Base-by-base conservation (phyloP, 768 basidiomycete species). In the Tylopilus balloui region DNA sequence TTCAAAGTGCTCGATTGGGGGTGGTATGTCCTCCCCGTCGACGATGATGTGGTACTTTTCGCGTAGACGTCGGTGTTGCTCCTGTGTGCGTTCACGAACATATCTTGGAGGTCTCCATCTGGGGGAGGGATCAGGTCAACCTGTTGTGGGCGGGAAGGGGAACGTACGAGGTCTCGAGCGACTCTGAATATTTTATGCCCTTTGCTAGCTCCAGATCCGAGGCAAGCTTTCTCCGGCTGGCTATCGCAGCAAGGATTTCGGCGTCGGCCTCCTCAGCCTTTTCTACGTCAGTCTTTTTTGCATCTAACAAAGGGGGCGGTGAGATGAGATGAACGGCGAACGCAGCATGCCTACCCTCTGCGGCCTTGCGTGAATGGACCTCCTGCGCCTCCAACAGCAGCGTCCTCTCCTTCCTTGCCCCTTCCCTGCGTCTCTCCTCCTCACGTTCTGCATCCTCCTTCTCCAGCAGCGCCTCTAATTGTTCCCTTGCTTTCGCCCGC, bases 41-140 rank as follows among this genome's bases (percentile, higher is more conserved):
- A 89, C 85, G 15, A 96, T 74, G 64, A 99, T 96, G 67, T 98
- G 94, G 61, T 86, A 83, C 69, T 93, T 91, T 51, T 94, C 91
- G 27, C 95, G 81, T 37, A 95, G 72, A 54, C 75, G 78, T 48
- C 80, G 75, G 62, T 91, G 76, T 50, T 93, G 78, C 40, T 83
- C 87, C 36, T 78, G 73, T 0, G 81, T 70, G 43, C 85, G 75
- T 25, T 86, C 80, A 27, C 84, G 80, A 44, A 99, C 80, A 63
- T 87, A 93, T 47, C 72, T 77, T 34, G 96, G 96, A 25, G 96
- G 83, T 51, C 77, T 69, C 96, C 96, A 99, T 57, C 92, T 96
- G 28, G 19, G 34, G n/a, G 36, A 15, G 29, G 15, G 41, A 15
- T 42, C 35, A 48, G 43, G 23, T n/a, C 20, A 40, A n/a, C 15